Percentiles rank a stretch among this genome's conserved stretches.
Evolutionary conservation across 257 asterid species (phyloP).

Genomic region (Knoxia roxburghii): DNA sequence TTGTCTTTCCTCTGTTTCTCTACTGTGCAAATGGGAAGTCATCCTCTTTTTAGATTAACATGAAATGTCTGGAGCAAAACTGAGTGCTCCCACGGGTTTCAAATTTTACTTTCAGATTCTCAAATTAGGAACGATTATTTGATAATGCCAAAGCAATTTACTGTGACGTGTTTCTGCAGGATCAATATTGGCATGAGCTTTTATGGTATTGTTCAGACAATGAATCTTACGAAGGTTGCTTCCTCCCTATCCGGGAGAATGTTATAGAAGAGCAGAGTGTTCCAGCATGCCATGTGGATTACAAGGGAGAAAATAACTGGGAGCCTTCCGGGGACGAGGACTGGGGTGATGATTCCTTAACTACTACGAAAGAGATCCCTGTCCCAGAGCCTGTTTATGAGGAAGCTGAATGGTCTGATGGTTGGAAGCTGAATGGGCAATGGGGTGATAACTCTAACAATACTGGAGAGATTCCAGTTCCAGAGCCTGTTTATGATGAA

Average conservation of each 20-base stretch:
- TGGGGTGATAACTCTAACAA: too few relatives aligned
- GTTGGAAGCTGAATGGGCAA: slow-evolving; percentile 23
- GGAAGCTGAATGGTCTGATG: slow-evolving; percentile 41
- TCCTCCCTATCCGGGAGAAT: slow-evolving; percentile 52
- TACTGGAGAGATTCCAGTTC: not conserved
- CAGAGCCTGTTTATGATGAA: slow-evolving; percentile 24
- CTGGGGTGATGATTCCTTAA: too few relatives aligned
- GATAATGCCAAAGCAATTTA: slow-evolving; percentile 1
- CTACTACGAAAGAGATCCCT: too few relatives aligned
- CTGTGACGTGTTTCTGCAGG: slow-evolving; percentile 45
- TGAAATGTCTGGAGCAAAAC: too few relatives aligned
- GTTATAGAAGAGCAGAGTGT: slow-evolving; percentile 7
- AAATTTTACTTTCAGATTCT: too few relatives aligned
- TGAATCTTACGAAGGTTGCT: slow-evolving; percentile 76
- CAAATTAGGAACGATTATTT: too few relatives aligned
- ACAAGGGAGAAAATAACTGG: not conserved
- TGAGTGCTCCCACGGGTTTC: too few relatives aligned
- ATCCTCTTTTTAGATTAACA: too few relatives aligned
- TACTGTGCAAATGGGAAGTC: too few relatives aligned
- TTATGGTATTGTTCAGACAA: slow-evolving; percentile 86
- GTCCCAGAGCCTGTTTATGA: slow-evolving; percentile 18
- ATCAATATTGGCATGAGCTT: slow-evolving; percentile 68
- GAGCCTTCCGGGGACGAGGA: too few relatives aligned
- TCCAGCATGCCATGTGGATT: not conserved
- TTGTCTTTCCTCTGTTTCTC: too few relatives aligned